A percentile compares a stretch with the other conserved stretches of the same genome.
Evolutionary conservation across 352 stramenopile species (phyloP).

Genomic region (Peronospora tabacina): DNA sequence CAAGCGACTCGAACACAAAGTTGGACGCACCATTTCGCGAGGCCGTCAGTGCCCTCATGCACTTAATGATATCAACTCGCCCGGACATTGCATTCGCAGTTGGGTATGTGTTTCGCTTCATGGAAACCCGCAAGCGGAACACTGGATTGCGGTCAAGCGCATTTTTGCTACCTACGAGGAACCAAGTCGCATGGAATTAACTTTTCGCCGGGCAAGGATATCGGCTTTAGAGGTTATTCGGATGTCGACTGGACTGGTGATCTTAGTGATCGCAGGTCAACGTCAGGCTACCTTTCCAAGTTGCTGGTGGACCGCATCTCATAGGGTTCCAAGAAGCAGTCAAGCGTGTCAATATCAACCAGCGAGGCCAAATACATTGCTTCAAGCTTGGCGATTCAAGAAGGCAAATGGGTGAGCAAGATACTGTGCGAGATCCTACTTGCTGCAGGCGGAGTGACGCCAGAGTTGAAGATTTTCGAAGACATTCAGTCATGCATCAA

Average conservation of each 20-base stretch:
- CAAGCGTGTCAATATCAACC: constrained; percentile 5
- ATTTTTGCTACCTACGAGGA: too few relatives aligned
- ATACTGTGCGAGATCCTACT: constrained; percentile 4
- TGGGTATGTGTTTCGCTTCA: constrained; percentile 15
- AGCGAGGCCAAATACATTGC: constrained; percentile 9
- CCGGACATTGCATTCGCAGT: constrained; percentile 11
- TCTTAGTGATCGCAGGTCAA: constrained; percentile 12
- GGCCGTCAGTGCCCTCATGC: constrained; percentile 16
- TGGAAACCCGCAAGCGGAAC: constrained; percentile 17
- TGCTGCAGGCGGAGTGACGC: neutral
- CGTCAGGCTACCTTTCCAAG: constrained; percentile 4
- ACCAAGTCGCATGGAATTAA: constrained; percentile 15
- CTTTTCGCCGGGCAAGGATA: constrained; percentile 1
- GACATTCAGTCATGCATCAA: constrained; percentile 5
- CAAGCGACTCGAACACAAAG: constrained; percentile 6
- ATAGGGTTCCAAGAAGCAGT: neutral
- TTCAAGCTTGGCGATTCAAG: constrained; percentile 1
- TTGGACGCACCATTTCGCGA: constrained; percentile 9
- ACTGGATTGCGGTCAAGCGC: constrained; percentile 15
- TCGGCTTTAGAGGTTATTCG: constrained; percentile 7
- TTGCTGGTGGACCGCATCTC: neutral
- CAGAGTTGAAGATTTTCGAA: constrained; percentile 4
- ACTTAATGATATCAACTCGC: constrained; percentile 7
- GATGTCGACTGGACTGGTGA: constrained; percentile 10
- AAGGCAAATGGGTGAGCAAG: neutral